Evolutionary conservation across 768 basidiomycete genomes (phyloP).

Genomic region (Cystobasidium onofrii): DNA sequence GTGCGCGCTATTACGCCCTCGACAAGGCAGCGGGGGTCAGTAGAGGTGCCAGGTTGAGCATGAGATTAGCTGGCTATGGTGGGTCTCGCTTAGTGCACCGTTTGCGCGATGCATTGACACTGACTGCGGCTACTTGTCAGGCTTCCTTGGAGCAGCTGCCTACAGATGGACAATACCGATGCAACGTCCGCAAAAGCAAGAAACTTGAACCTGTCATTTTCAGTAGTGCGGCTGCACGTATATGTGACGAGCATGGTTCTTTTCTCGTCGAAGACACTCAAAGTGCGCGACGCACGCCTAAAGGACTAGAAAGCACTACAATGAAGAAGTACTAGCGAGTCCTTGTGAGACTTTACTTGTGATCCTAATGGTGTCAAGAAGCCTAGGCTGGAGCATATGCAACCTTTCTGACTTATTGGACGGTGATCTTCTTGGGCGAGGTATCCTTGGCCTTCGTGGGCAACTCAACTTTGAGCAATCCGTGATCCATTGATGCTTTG

Average conservation of each 20-base stretch:
- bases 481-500: slow-evolving; percentile 4
- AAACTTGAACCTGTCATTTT: too few relatives aligned
- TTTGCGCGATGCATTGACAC: too few relatives aligned
- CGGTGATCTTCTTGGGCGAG: neutral
- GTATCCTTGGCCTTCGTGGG: neutral
- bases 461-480: slow-evolving; percentile 4
- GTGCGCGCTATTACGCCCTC: neutral
- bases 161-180: slow-evolving; percentile 7
- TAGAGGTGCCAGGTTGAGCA: neutral
- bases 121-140: neutral
- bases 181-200: neutral
- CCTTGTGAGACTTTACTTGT: too few relatives aligned
- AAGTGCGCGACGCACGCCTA: too few relatives aligned
- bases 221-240: too few relatives aligned
- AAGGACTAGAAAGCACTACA: too few relatives aligned
- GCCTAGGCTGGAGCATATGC: too few relatives aligned
- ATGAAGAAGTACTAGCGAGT: too few relatives aligned
- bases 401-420: neutral
- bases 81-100: neutral
- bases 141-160: slow-evolving; percentile 15
- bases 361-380: too few relatives aligned
- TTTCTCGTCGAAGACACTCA: too few relatives aligned
- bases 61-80: slow-evolving; percentile 14
- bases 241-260: too few relatives aligned
- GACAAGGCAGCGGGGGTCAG: neutral